These are phyloP conservation scores for Lotus japonicus DNA, from an alignment of 306 rosid genomes.

Conservation along the genomic window DNA sequence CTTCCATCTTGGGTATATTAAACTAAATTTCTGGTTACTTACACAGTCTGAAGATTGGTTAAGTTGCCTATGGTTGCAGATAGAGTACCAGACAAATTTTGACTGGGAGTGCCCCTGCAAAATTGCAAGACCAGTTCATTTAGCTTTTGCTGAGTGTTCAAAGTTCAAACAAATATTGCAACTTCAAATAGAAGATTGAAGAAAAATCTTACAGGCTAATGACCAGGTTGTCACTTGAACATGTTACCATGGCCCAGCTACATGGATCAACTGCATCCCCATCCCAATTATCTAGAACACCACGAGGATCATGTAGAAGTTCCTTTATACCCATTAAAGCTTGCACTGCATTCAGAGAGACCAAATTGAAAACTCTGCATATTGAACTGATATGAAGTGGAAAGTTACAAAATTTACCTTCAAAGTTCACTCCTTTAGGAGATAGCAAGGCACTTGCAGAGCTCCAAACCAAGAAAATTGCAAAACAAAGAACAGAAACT, in stretches of 20 bases:
- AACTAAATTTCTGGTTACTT: constrained; percentile 26
- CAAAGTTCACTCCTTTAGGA: constrained; percentile 96
- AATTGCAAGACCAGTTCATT: constrained; percentile 22
- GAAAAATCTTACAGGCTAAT: constrained; percentile 68
- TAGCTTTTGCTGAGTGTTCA: neutral
- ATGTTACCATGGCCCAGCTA: constrained; percentile 99
- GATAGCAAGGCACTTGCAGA: constrained; percentile 66
- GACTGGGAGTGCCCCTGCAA: constrained; percentile 93
- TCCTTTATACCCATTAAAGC: constrained; percentile 81
- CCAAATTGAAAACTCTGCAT: constrained; percentile 27
- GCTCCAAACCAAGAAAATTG: constrained; percentile 43
- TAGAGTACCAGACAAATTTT: constrained; percentile 81
- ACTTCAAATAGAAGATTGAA: constrained; percentile 13
- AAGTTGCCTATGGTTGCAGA: constrained; percentile 93
- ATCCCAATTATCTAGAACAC: constrained; percentile 93
- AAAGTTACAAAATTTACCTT: constrained; percentile 47
- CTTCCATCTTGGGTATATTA: too few species aligned
- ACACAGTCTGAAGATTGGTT: constrained; percentile 95
- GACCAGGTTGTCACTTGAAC: constrained; percentile 80
- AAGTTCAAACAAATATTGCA: neutral
- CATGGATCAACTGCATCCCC: constrained; percentile 97
- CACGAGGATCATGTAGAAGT: constrained; percentile 80
- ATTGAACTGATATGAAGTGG: neutral
- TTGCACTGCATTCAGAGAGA: constrained; percentile 54
- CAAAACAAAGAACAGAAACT: constrained; percentile 43